Conservation (phyloP, 768 basidiomycete genomes). For the Pleurotus djamor region DNA sequence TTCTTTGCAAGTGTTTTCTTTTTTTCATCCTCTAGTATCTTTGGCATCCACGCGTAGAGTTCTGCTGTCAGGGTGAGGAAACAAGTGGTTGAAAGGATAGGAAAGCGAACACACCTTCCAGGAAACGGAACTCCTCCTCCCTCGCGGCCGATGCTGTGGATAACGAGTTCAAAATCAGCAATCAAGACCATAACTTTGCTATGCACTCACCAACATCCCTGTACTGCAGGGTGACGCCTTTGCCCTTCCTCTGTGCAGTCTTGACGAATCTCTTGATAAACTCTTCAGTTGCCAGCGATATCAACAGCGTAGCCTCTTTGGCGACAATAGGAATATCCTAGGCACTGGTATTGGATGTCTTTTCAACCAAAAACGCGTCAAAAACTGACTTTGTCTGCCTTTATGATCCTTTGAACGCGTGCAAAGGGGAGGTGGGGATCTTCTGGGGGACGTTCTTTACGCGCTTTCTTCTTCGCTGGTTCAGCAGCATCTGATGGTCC, state of each 20-base stretch:
- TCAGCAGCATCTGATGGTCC: not conserved
- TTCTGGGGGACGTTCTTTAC: not conserved
- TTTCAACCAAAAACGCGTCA: not conserved
- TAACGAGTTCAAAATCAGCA: not conserved
- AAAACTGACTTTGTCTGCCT: constrained; percentile 71
- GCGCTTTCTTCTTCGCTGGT: not conserved
- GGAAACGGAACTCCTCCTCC: constrained; percentile 75
- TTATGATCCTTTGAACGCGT: constrained; percentile 81
- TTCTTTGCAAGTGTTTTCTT: not conserved
- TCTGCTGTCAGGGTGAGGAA: not conserved
- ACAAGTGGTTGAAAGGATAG: not conserved
- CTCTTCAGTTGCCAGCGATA: constrained; percentile 85
- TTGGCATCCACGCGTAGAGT: not conserved
- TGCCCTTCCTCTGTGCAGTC: constrained; percentile 71
- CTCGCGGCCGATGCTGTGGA: constrained; percentile 58
- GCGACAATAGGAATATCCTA: constrained; percentile 78
- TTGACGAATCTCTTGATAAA: constrained; percentile 77
- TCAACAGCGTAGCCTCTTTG: constrained; percentile 75
- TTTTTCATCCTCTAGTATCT: not conserved
- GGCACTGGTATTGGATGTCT: not conserved
- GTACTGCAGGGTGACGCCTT: constrained; percentile 72
- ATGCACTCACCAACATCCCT: constrained; percentile 68
- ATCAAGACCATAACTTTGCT: not conserved
- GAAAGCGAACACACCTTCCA: constrained; percentile 53
- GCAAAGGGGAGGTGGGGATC: constrained; percentile 53